Evolutionary conservation across 2,329 filamentous ascomycete genomes (phyloP), one percentile per base, ranked within the genome.

Genomic region (Truncatella angustata): DNA sequence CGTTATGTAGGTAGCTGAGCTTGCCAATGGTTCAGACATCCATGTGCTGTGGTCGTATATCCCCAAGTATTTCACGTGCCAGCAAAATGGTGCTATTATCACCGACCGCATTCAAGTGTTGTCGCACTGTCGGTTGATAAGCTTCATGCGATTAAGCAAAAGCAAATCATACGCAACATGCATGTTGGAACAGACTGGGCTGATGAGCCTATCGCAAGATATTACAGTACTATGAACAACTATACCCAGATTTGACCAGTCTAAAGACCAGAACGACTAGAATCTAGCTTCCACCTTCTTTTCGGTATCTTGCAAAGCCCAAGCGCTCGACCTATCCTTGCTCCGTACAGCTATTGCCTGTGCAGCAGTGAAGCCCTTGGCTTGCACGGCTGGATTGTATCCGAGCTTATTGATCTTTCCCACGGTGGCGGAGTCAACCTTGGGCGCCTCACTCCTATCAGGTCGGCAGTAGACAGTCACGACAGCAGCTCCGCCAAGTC

Each of bases 321-420:
- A 96, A 18, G 84, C 84, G 65, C 81, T 87, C 43, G 69, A 70
- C 61, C 77, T 70, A 36, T 75, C 81, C 71, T 81, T 87, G 76
- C 87, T 91, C 65, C 88, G 86, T 60, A 91, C 82, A 20, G 84
- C 80, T 36, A 73, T 73, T 55, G 86, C 87, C 74, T 97, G 91
- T 58, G 78, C 84, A 55, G 80, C 81, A 0, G 91, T 96, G 70
- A 96, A 95, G 1, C 91, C 92, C 76, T 87, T 91, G 12, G 93
- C 93, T 71, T 89, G 86, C 4, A 91, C 86, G 3, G 93, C 93
- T 18, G 93, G 93, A 69, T 97, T 97, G 65, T 97, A 97, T 0
- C 91, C 92, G 18, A 96, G 72, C 45, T 82, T 81, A 50, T 81
- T 91, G 54, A 72, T 69, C 75, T 78, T 82, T 2, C 78, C 89